phyloP scores from a whole-genome alignment of 345 rosid genomes.

The Noccaea caerulescens region DNA sequence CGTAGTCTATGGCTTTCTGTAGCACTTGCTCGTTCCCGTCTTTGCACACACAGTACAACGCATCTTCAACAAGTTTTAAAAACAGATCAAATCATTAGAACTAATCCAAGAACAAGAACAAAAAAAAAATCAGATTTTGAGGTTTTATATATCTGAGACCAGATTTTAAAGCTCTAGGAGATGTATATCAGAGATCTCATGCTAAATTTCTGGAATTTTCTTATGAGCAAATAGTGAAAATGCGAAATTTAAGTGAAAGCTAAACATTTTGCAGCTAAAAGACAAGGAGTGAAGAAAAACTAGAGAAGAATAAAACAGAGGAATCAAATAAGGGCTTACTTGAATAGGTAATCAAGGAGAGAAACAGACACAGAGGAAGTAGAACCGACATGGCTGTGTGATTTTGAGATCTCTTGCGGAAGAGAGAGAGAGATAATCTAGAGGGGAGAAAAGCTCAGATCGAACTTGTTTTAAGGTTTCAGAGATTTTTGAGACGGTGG shows the following conservation, averaged over 20 bases:
- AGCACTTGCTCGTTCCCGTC: slow-evolving; percentile 64
- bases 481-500: slow-evolving; percentile 30
- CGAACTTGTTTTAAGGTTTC: slow-evolving; percentile 6
- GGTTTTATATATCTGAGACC: background rate
- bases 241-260: background rate
- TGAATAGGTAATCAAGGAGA: slow-evolving; percentile 69
- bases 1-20: slow-evolving; percentile 82
- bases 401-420: slow-evolving; percentile 1
- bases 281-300: slow-evolving; percentile 1
- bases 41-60: slow-evolving; percentile 78
- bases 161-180: background rate
- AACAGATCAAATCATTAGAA: background rate
- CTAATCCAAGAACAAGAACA: background rate
- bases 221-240: background rate
- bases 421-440: background rate
- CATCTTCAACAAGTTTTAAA: slow-evolving; percentile 46
- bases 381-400: slow-evolving; percentile 58
- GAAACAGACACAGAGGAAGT: slow-evolving; percentile 53
- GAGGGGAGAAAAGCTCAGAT: slow-evolving; percentile 14
- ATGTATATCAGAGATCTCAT: slow-evolving; percentile 11
- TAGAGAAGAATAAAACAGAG: slow-evolving; percentile 26
- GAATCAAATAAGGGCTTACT: slow-evolving; percentile 49
- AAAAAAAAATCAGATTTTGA: background rate
- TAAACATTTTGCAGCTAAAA: slow-evolving; percentile 11
- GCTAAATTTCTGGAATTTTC: slow-evolving; percentile 1